These are phyloP conservation scores for Senna siamea DNA, from an alignment of 306 rosid species.

Conservation along the genomic window DNA sequence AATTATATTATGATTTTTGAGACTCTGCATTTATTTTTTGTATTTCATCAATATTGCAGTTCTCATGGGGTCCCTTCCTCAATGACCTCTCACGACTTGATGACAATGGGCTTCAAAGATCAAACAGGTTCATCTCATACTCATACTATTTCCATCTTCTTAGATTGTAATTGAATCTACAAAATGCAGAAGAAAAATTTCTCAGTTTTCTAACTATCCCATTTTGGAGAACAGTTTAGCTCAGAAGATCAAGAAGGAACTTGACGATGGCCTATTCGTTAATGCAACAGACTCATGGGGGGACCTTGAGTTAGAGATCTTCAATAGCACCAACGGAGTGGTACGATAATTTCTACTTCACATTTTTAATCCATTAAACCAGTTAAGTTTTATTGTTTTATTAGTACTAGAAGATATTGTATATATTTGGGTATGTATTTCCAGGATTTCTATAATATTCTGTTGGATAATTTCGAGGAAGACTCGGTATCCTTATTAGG, in stretches of 20 bases:
- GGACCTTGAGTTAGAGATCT: background rate
- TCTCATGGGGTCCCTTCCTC: conserved; percentile 97
- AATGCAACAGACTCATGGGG: conserved; percentile 71
- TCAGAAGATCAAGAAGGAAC: conserved; percentile 65
- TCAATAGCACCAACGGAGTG: background rate
- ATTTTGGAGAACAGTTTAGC: conserved; percentile 61
- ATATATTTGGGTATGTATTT: background rate
- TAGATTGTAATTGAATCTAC: conserved; percentile 5
- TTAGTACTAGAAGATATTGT: background rate
- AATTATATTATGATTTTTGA: background rate
- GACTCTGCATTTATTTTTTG: background rate
- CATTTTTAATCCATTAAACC: background rate
- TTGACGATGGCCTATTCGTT: conserved; percentile 53
- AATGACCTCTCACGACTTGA: conserved; percentile 82
- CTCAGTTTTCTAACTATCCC: conserved; percentile 32
- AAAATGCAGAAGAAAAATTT: background rate
- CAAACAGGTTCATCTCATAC: conserved; percentile 56
- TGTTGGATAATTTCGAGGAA: background rate
- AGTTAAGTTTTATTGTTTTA: no score
- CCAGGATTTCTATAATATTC: background rate
- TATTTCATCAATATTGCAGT: conserved; percentile 45
- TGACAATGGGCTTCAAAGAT: conserved; percentile 54
- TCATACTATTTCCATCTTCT: background rate
- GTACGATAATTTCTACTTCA: background rate
- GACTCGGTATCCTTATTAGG: background rate